These are phyloP conservation scores for Entomortierella beljakovae DNA, from an alignment of 192 early-diverging fungal species.

Conservation along the genomic window DNA sequence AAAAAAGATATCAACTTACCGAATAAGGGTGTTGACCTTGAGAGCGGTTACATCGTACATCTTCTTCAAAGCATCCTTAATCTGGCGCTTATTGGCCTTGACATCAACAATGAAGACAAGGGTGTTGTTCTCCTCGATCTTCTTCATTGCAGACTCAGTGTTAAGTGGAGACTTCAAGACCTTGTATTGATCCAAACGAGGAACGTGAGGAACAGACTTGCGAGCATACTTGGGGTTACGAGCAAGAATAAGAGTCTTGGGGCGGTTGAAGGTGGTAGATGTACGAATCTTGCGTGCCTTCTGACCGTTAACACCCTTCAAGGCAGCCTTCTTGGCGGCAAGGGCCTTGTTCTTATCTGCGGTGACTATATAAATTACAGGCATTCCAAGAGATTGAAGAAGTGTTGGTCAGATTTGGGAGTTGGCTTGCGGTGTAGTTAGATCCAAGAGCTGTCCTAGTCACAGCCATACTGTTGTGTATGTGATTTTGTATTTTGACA, in stretches of 20 bases:
- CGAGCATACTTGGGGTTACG: slow-evolving; percentile 95
- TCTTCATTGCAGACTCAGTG: slow-evolving; percentile 99
- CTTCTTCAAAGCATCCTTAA: slow-evolving; percentile 97
- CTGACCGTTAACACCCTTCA: slow-evolving; percentile 92
- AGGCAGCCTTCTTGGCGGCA: slow-evolving; percentile 96
- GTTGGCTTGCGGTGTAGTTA: no score
- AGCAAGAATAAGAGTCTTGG: slow-evolving; percentile 93
- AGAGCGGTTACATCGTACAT: slow-evolving; percentile 96
- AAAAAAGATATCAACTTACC: no score
- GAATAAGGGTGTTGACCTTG: slow-evolving; percentile 98
- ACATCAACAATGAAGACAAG: slow-evolving; percentile 98
- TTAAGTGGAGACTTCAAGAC: slow-evolving; percentile 92
- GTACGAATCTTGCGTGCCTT: slow-evolving; percentile 90
- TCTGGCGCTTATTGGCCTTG: slow-evolving; percentile 98
- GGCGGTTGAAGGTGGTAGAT: slow-evolving; percentile 92
- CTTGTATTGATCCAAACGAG: slow-evolving; percentile 91
- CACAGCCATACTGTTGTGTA: no score
- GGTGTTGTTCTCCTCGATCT: slow-evolving; percentile 99
- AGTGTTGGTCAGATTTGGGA: no score
- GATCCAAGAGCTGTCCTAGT: no score
- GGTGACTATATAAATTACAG: slow-evolving; percentile 12
- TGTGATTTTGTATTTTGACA: no score
- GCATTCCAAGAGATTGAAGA: background rate
- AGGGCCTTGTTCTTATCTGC: slow-evolving; percentile 85
- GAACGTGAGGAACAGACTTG: slow-evolving; percentile 83